Evolutionary conservation across 495 filamentous ascomycete species (phyloP), one percentile per base, ranked within the genome.

Genomic region (Penicillium maclennaniae): DNA sequence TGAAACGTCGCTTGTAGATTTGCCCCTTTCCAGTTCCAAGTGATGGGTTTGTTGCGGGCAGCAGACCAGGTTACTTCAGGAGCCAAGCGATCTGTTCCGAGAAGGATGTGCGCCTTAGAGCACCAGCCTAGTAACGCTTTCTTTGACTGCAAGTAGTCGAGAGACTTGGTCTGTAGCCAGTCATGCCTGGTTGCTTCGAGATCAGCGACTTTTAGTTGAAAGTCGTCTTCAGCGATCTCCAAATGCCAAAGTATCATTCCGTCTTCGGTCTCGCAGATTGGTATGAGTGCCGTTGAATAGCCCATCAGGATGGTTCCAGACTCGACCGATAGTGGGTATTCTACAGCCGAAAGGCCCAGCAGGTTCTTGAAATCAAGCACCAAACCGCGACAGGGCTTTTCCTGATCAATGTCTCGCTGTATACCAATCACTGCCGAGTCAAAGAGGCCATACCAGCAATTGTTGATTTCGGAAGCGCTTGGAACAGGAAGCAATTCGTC

Each of bases 121-220:
- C 55, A 48, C 55, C 55, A 58, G 9, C 55, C 55, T 9, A 58
- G 14, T 9, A 58, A 20, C 0, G 38, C 55, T 45, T n/a, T 53
- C 19, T 38, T 48, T 28, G 55, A 47, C 4, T 34, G 41, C 7
- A 57, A 26, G 36, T 47, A 39, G 1, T 45, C 27, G 6, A 58
- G 15, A 25, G 19, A 31, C 2, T 19, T 8, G 15, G 19, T 38
- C 44, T 21, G 10, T n/a, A 54, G 17, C 45, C 52, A 55, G 1
- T 55, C 16, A 14, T 14, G 7, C 19, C 28, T 17, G 12, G 23
- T 55, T 37, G 45, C 21, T 25, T 44, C 4, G 0, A 51, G 28
- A 1, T 51, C 12, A 8, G 52, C 26, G 12, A 26, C 19, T 12
- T 55, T 43, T 15, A 55, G n/a, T 26, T 49, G 52, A 14, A 8